These are phyloP conservation scores for Neurospora sp. DNA, from an alignment of 2,329 filamentous ascomycete species.

Conservation along the genomic window DNA sequence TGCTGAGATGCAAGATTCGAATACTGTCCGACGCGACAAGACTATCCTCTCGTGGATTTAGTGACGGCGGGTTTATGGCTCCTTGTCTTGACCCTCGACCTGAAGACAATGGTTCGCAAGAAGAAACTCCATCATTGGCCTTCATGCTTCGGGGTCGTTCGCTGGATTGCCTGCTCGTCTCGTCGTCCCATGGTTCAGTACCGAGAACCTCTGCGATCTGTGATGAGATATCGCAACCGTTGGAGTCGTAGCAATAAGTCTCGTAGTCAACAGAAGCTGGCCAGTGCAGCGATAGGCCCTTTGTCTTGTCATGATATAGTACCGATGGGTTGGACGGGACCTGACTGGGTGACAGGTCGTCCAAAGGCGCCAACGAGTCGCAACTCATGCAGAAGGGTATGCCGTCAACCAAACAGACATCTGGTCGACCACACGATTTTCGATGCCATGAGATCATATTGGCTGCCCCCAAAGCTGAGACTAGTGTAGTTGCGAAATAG, in stretches of 20 bases:
- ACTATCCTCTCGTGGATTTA: too few species aligned
- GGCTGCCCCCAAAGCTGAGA: background rate
- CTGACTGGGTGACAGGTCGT: slow-evolving; percentile 5
- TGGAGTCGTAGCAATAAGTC: background rate
- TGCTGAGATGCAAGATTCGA: slow-evolving; percentile 9
- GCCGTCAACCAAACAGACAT: slow-evolving; percentile 5
- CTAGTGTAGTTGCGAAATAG: background rate
- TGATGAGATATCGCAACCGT: slow-evolving; percentile 4
- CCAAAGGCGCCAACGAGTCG: slow-evolving; percentile 5
- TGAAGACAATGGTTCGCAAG: background rate
- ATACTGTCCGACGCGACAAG: slow-evolving; percentile 1
- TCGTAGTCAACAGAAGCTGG: slow-evolving; percentile 7
- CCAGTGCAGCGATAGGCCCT: slow-evolving; percentile 5
- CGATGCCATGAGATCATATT: slow-evolving; percentile 6
- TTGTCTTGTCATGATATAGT: slow-evolving; percentile 2
- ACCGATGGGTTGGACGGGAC: slow-evolving; percentile 5
- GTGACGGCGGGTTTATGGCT: too few species aligned
- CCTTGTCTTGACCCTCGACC: too few species aligned
- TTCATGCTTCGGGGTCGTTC: background rate
- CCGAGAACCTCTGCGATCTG: slow-evolving; percentile 1
- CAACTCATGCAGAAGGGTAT: slow-evolving; percentile 11
- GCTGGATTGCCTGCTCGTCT: background rate
- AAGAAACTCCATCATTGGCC: background rate
- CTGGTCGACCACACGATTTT: slow-evolving; percentile 5
- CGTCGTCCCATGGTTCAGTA: background rate